A percentile compares a stretch with the other conserved stretches of the same genome.
phyloP scores from a whole-genome alignment of 208 protist species.

The Trypanosoma brucei region DNA sequence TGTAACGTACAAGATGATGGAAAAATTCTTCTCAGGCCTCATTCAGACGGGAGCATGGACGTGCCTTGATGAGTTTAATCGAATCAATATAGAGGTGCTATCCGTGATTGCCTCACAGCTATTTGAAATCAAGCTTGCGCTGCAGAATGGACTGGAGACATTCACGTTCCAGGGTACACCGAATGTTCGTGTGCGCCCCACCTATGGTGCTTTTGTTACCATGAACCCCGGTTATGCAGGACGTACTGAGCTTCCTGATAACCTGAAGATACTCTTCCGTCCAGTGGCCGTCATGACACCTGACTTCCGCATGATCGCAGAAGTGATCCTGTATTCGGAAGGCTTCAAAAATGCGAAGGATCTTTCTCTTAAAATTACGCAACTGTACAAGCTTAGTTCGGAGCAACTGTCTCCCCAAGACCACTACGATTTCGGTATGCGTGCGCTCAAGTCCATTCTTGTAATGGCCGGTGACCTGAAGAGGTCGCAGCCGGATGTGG shows the following conservation, averaged over 20 bases:
- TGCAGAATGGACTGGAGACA: constrained; percentile 83
- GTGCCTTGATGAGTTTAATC: constrained; percentile 99
- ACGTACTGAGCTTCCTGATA: constrained; percentile 97
- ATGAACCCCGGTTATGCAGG: constrained; percentile 99
- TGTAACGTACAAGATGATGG: constrained; percentile 98
- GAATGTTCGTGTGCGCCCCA: constrained; percentile 90
- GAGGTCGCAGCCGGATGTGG: constrained; percentile 93
- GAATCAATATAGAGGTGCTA: constrained; percentile 98
- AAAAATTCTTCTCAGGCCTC: constrained; percentile 96
- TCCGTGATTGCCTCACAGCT: constrained; percentile 97
- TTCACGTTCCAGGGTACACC: constrained; percentile 95
- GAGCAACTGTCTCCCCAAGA: constrained; percentile 97
- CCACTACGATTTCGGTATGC: constrained; percentile 98
- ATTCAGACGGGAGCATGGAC: constrained; percentile 96
- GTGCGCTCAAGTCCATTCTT: constrained; percentile 97
- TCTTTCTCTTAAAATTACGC: constrained; percentile 97
- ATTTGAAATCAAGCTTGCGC: constrained; percentile 93
- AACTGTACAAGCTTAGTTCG: constrained; percentile 97
- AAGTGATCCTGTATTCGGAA: constrained; percentile 97
- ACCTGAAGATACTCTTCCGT: constrained; percentile 97
- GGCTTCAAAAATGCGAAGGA: constrained; percentile 94
- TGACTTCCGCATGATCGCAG: constrained; percentile 97
- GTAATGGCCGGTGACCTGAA: constrained; percentile 98
- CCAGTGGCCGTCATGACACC: constrained; percentile 98
- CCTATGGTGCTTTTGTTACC: constrained; percentile 97